phyloP scores from a whole-genome alignment of 1,284 basidiomycete species.

The Naganishia sp. region DNA sequence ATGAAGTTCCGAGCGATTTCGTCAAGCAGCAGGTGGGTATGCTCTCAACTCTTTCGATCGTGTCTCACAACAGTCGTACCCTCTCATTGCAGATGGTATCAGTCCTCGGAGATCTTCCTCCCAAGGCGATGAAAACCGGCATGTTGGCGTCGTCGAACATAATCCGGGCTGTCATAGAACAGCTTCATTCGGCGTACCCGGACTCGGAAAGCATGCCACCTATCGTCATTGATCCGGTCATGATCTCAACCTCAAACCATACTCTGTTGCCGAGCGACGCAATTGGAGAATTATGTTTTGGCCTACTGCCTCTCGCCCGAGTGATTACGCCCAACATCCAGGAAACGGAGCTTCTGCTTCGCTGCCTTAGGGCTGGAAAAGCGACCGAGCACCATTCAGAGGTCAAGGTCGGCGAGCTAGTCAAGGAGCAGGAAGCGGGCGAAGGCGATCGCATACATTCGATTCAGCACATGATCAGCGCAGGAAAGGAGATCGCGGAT shows the following conservation, averaged over 20 bases:
- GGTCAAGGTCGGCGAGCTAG: conserved; percentile 1
- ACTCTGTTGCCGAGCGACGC: conserved; percentile 71
- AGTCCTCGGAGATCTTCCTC: conserved; percentile 72
- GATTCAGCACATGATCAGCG: conserved; percentile 66
- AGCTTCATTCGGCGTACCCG: conserved; percentile 38
- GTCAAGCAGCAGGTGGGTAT: conserved; percentile 66
- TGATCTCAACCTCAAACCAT: conserved; percentile 89
- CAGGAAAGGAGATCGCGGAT: conserved; percentile 60
- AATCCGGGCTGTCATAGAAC: conserved; percentile 52
- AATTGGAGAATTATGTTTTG: conserved; percentile 61
- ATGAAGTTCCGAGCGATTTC: conserved; percentile 67
- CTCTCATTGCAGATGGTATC: conserved; percentile 62
- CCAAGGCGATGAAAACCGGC: conserved; percentile 83
- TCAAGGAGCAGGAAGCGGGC: conserved; percentile 23
- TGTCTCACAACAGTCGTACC: not conserved
- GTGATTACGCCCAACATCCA: conserved; percentile 85
- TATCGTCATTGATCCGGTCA: conserved; percentile 84
- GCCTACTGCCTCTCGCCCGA: conserved; percentile 71
- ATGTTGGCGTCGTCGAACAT: conserved; percentile 65
- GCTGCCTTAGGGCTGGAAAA: conserved; percentile 20
- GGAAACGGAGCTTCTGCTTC: conserved; percentile 73
- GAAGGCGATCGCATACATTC: conserved; percentile 36
- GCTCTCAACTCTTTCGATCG: too few relatives aligned
- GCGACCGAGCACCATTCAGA: conserved; percentile 5
- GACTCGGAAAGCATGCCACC: conserved; percentile 50